Evolutionary conservation across 2,329 filamentous ascomycete species (phyloP).

Genomic region (Hypoxylon sp.): DNA sequence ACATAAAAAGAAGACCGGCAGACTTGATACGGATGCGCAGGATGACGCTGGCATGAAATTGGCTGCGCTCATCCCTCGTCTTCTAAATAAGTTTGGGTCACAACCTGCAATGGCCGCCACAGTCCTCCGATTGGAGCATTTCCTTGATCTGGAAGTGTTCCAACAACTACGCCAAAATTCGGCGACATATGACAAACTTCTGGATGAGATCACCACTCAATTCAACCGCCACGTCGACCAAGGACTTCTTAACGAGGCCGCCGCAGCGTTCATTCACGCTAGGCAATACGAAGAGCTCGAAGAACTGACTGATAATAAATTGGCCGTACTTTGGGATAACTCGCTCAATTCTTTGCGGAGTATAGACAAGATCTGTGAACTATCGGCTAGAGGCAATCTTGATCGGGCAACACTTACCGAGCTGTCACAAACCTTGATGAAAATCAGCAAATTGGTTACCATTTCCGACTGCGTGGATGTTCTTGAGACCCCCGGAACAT

Average conservation of each 20-base stretch:
- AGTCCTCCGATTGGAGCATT: conserved; percentile 87
- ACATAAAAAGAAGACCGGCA: conserved; percentile 69
- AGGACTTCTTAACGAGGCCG: conserved; percentile 86
- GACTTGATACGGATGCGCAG: conserved; percentile 77
- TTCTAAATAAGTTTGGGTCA: conserved; percentile 95
- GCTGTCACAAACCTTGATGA: conserved; percentile 80
- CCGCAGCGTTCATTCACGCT: conserved; percentile 85
- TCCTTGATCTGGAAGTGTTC: conserved; percentile 88
- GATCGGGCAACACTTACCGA: conserved; percentile 75
- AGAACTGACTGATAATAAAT: conserved; percentile 84
- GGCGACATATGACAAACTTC: conserved; percentile 81
- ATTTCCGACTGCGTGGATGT: conserved; percentile 83
- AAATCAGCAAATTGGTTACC: conserved; percentile 84
- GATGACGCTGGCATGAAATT: conserved; percentile 85
- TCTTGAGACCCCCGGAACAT: conserved; percentile 74
- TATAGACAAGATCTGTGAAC: conserved; percentile 78
- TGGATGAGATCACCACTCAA: conserved; percentile 94
- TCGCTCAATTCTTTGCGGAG: conserved; percentile 79
- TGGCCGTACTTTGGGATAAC: conserved; percentile 89
- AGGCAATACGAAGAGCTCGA: conserved; percentile 89
- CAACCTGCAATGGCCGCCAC: conserved; percentile 86
- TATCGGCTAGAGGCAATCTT: conserved; percentile 80
- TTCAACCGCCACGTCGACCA: conserved; percentile 94
- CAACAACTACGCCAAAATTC: conserved; percentile 90
- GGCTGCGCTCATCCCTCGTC: conserved; percentile 82